Evolutionary conservation across 2,329 filamentous ascomycete species (phyloP), one percentile per base, ranked within the genome.

Genomic region (Pseudogymnoascus destructans): DNA sequence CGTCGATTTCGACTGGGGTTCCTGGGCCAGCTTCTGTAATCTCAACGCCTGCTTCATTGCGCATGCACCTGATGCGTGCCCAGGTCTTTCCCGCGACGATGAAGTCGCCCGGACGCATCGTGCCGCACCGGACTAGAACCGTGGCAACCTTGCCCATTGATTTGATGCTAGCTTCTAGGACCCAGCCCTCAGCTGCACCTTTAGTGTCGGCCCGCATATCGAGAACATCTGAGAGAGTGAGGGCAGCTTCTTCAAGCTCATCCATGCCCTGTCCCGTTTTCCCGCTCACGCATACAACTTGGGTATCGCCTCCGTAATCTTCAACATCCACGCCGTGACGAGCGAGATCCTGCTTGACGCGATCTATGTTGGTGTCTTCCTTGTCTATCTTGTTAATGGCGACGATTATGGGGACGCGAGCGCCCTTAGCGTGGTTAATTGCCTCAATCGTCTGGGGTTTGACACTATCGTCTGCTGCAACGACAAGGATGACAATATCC

Each of bases 301-400:
- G 93, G 15, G 93, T 89, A 63, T 98, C 93, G 60, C 93, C 93
- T 38, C 93, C 93, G 66, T 82, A 95, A 68, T 97, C 93, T 73
- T 98, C 93, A 58, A 98, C 86, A 65, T 95, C 87, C 27, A 98
- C 83, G 6, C 87, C 89, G 66, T 95, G 79, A 1, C 83, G 78
- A 7, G 87, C 82, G 21, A 98, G 82, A 70, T 97, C 93, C 59
- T 85, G 78, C 73, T 97, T 97, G 62, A 97, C 91, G 54, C 82
- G 80, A 40, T 96, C 86, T 9, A 90, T 74, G 57, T 89, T 82
- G 4, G 87, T 85, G 60, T 88, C 86, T 60, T 86, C 82, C 72
- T 93, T 95, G 73, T 98, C 93, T 57, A 95, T 81, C 73, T 98
- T 98, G 76, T 93, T 98, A 73, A 97, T 92, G 13, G 95, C 95